A percentile compares a stretch with the other conserved stretches of the same genome.
Conservation (phyloP, 352 stramenopile genomes). For the Phytophthora fragariae region DNA sequence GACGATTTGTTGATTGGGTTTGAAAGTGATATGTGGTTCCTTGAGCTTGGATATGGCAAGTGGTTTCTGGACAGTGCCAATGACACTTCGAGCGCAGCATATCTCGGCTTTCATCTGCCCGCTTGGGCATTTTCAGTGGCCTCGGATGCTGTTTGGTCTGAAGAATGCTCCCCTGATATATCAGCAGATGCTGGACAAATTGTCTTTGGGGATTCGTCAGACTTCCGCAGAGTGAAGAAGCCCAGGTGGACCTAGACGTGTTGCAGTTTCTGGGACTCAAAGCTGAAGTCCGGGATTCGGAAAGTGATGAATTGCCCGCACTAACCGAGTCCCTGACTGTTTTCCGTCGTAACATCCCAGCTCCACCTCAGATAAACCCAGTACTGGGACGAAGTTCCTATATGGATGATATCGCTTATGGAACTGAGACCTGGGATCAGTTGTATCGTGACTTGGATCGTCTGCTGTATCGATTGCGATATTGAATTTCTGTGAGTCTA, state of each 20-base stretch:
- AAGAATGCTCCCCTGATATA: neutral
- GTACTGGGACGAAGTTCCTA: conserved; percentile 5
- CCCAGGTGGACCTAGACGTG: neutral
- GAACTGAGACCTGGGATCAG: conserved; percentile 1
- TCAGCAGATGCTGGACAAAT: neutral
- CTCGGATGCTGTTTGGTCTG: neutral
- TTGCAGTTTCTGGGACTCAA: neutral
- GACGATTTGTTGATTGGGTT: too few relatives aligned
- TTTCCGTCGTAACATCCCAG: neutral
- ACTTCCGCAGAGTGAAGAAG: neutral
- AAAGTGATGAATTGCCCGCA: neutral
- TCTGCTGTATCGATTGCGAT: neutral
- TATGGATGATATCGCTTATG: conserved; percentile 9
- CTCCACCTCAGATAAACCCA: neutral
- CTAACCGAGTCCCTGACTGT: neutral
- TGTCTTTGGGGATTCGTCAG: conserved; percentile 2
- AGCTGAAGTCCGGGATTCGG: neutral
- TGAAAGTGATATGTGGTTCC: too few relatives aligned
- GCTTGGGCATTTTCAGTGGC: neutral
- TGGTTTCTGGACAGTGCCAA: too few relatives aligned
- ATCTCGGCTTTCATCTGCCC: neutral
- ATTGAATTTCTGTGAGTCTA: too few relatives aligned
- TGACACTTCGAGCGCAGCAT: neutral
- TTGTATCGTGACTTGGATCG: neutral
- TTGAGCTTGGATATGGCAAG: too few relatives aligned